Percentiles rank a stretch among this genome's conserved stretches.
phyloP scores from a whole-genome alignment of 1,284 basidiomycete genomes.

The Cryptococcus sp. region DNA sequence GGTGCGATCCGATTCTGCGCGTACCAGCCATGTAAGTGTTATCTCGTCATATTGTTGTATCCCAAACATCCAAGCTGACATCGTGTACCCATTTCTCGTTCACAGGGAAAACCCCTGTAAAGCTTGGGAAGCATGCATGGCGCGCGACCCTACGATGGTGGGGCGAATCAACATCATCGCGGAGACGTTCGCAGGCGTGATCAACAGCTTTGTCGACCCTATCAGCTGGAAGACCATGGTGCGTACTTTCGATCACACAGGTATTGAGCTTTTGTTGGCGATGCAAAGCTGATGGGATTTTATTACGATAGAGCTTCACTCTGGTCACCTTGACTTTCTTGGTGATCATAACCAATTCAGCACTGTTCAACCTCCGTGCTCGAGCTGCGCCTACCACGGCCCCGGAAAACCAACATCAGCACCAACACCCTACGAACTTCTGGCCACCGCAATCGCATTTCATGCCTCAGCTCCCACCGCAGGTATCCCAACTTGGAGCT shows the following conservation, averaged over 20 bases:
- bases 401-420: conserved; percentile 2
- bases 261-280: too few relatives aligned
- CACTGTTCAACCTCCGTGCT: conserved; percentile 60
- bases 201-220: conserved; percentile 94
- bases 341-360: conserved; percentile 78
- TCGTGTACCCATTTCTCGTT: too few relatives aligned
- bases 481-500: conserved; percentile 14
- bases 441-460: conserved; percentile 25
- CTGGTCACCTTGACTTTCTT: conserved; percentile 75
- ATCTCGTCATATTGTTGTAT: neutral
- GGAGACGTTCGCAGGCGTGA: conserved; percentile 91
- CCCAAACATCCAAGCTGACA: conserved; percentile 1
- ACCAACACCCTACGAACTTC: conserved; percentile 14
- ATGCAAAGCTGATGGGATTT: neutral
- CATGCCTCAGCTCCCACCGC: conserved; percentile 22
- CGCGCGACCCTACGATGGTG: conserved; percentile 84
- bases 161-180: conserved; percentile 87
- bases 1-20: conserved; percentile 66
- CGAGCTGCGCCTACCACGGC: conserved; percentile 38
- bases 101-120: conserved; percentile 68
- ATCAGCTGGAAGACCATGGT: conserved; percentile 97
- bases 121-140: conserved; percentile 94
- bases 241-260: conserved; percentile 35
- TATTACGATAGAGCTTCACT: conserved; percentile 67
- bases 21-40: conserved; percentile 72